These are phyloP conservation scores for Nakaseomyces delphensis DNA, from an alignment of 1,139 yeast species.

Conservation along the genomic window DNA sequence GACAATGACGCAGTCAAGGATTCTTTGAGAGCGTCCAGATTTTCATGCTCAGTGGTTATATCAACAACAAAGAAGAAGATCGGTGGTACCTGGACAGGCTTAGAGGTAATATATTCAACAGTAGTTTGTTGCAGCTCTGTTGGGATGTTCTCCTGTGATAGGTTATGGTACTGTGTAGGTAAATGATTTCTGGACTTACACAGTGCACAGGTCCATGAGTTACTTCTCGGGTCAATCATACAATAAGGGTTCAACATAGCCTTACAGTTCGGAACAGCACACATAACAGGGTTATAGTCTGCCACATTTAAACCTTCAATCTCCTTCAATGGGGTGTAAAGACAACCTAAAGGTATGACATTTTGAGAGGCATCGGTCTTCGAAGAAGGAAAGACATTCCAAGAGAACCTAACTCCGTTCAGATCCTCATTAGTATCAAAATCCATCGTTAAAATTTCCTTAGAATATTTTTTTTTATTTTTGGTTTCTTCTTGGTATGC, in stretches of 20 bases:
- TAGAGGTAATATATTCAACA: slow-evolving; percentile 79
- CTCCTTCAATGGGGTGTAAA: slow-evolving; percentile 83
- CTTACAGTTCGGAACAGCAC: slow-evolving; percentile 73
- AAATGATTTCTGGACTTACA: slow-evolving; percentile 79
- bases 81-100: slow-evolving; percentile 91
- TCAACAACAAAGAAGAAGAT: slow-evolving; percentile 85
- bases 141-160: slow-evolving; percentile 77
- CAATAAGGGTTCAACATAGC: slow-evolving; percentile 84
- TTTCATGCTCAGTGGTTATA: slow-evolving; percentile 90
- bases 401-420: slow-evolving; percentile 84
- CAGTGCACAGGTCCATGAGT: slow-evolving; percentile 84
- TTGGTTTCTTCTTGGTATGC: no score
- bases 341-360: slow-evolving; percentile 89
- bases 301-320: slow-evolving; percentile 75
- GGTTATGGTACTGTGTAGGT: slow-evolving; percentile 83
- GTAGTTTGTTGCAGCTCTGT: slow-evolving; percentile 83
- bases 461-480: neutral
- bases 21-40: slow-evolving; percentile 80
- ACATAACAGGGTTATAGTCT: slow-evolving; percentile 81
- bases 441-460: slow-evolving; percentile 41
- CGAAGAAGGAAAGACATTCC: slow-evolving; percentile 87
- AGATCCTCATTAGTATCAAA: slow-evolving; percentile 80
- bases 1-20: slow-evolving; percentile 73
- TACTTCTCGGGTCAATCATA: slow-evolving; percentile 70
- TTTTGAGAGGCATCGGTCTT: slow-evolving; percentile 85